These are phyloP conservation scores for Saturnispora quitensis DNA, from an alignment of 805 yeast genomes.

Conservation along the genomic window DNA sequence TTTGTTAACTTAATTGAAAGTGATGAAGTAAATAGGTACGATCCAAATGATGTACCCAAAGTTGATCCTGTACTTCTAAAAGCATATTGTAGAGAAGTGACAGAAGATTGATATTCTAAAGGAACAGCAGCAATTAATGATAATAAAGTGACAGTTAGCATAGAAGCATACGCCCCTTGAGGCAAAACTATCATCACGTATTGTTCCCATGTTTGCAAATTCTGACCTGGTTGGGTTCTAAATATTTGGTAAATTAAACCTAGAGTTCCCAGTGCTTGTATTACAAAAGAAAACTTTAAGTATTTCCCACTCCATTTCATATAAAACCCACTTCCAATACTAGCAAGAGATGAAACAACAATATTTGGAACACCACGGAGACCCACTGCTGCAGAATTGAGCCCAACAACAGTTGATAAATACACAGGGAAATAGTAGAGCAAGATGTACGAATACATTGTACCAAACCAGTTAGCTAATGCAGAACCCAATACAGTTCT, in stretches of 20 bases:
- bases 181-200: slow-evolving; percentile 38
- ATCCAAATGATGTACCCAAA: slow-evolving; percentile 53
- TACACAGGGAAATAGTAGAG: slow-evolving; percentile 56
- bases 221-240: slow-evolving; percentile 17
- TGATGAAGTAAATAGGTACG: slow-evolving; percentile 49
- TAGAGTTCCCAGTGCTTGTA: slow-evolving; percentile 34
- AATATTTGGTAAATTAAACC: slow-evolving; percentile 30
- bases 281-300: slow-evolving; percentile 34
- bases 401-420: slow-evolving; percentile 44
- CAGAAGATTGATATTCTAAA: slow-evolving; percentile 52
- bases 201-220: slow-evolving; percentile 29
- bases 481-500: slow-evolving; percentile 58
- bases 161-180: slow-evolving; percentile 46
- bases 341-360: slow-evolving; percentile 47
- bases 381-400: slow-evolving; percentile 51
- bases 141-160: slow-evolving; percentile 56
- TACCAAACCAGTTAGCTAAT: slow-evolving; percentile 50
- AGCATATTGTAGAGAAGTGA: slow-evolving; percentile 58
- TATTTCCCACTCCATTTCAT: slow-evolving; percentile 59
- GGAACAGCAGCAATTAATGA: slow-evolving; percentile 71
- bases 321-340: slow-evolving; percentile 54
- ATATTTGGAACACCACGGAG: slow-evolving; percentile 52
- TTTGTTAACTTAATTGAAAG: slow-evolving; percentile 25
- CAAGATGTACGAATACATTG: slow-evolving; percentile 39
- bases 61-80: slow-evolving; percentile 62